Base-by-base conservation (phyloP, 768 basidiomycete species). In the Sarcomyxa edulis region DNA sequence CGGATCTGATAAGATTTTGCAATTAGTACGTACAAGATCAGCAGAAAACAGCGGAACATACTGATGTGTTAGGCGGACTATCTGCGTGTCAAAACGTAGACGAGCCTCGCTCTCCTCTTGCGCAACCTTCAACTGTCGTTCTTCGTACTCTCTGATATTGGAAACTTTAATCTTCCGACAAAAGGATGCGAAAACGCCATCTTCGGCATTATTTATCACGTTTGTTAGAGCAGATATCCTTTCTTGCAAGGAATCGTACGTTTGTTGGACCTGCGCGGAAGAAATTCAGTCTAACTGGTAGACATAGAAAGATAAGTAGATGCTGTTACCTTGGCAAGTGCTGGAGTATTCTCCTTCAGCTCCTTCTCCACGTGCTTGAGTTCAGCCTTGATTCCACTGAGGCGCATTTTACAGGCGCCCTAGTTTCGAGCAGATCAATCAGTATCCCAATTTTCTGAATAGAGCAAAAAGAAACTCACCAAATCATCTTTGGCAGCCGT, bases 61-160 rank as follows among this genome's bases (percentile, higher is more conserved):
- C 93, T 90, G 86, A 60, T 94, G 88, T 2, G 74, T 79, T 40
- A 97, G 64, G 7, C 94, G 73, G 0, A 85, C 83, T 43, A 94
- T 85, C 56, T 94, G 91, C 4, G 81, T 86, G 47, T 92, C 83
- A 48, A 79, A 95, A 32, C 84, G 74, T 47, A 93, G 62, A 41
- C 88, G 66, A 6, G 86, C 87, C 49, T 87, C 88, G 52, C 78
- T 87, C 58, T 92, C 91, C 50, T 88, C 87, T 58, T 92, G 84
- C 0, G 88, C 90, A 16, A 88, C 76, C 57, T 84, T 87, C 21
- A 97, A 67, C 52, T 95, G 91, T 15, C 85, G 78, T 54, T 91
- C 86, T 60, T 98, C 95, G 55, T 94, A 99, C 49, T 94, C 90
- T 19, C 94, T 78, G 46, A 99, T 91, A 59, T 81, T 81, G 11